Conservation (phyloP, 441 rosid species). For the Euphorbia corollata region DNA sequence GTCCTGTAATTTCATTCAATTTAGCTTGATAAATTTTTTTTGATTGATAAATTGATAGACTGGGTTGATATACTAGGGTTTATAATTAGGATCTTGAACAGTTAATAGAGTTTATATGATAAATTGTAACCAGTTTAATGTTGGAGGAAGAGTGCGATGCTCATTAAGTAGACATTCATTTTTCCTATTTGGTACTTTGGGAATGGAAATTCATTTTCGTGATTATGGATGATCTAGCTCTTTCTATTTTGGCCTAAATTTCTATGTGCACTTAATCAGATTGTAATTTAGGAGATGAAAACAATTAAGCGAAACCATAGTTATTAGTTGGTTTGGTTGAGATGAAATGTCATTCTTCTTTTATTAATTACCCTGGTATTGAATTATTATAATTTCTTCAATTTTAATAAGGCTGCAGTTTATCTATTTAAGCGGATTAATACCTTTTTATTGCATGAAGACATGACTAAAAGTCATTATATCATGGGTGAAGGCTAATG, state of each 20-base stretch:
- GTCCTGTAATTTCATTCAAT: not conserved
- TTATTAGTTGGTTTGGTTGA: no score
- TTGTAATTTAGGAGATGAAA: no score
- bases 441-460: not conserved
- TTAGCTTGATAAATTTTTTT: not conserved
- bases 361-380: not conserved
- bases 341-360: not conserved
- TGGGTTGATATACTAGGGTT: not conserved
- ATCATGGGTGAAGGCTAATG: not conserved
- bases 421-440: not conserved
- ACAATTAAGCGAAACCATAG: no score
- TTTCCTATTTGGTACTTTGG: not conserved
- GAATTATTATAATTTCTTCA: not conserved
- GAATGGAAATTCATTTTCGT: not conserved
- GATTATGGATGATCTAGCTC: no score
- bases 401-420: not conserved
- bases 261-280: no score
- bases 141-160: not conserved
- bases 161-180: not conserved
- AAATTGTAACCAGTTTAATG: not conserved
- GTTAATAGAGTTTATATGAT: not conserved
- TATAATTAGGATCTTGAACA: no score
- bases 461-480: not conserved
- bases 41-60: not conserved
- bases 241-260: no score